Evolutionary conservation across 2,329 filamentous ascomycete species (phyloP).

Genomic region (Microsporum canis): DNA sequence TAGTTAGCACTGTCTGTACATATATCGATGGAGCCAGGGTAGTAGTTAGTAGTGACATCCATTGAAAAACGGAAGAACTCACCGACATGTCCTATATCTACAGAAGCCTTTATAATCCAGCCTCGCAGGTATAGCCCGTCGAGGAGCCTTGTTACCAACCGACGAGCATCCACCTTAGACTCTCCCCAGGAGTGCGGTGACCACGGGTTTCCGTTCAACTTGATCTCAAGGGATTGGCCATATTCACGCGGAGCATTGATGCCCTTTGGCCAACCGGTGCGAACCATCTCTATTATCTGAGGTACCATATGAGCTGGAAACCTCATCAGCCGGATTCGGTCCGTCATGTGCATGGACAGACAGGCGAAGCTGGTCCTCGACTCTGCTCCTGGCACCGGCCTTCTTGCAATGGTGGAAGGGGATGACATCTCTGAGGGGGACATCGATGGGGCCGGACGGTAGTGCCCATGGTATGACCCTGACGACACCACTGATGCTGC

Average conservation of each 20-base stretch:
- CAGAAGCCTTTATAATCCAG: slow-evolving; percentile 29
- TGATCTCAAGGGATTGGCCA: slow-evolving; percentile 27
- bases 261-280: neutral
- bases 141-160: slow-evolving; percentile 25
- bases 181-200: slow-evolving; percentile 14
- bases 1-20: slow-evolving; percentile 16
- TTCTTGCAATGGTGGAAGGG: neutral
- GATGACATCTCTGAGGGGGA: neutral
- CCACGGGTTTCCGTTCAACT: slow-evolving; percentile 30
- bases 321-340: slow-evolving; percentile 28
- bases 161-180: slow-evolving; percentile 22
- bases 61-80: neutral
- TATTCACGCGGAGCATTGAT: slow-evolving; percentile 19
- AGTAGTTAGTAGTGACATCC: neutral
- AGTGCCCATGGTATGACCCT: neutral
- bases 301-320: slow-evolving; percentile 23
- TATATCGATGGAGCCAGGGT: slow-evolving; percentile 7
- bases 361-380: slow-evolving; percentile 18
- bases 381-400: neutral
- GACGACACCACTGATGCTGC: neutral
- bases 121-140: slow-evolving; percentile 25
- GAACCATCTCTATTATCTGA: slow-evolving; percentile 5
- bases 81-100: slow-evolving; percentile 25
- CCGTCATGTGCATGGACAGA: slow-evolving; percentile 22
- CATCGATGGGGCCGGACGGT: neutral